phyloP scores from a whole-genome alignment of 768 basidiomycete species.

The Punctularia strigosozonata region DNA sequence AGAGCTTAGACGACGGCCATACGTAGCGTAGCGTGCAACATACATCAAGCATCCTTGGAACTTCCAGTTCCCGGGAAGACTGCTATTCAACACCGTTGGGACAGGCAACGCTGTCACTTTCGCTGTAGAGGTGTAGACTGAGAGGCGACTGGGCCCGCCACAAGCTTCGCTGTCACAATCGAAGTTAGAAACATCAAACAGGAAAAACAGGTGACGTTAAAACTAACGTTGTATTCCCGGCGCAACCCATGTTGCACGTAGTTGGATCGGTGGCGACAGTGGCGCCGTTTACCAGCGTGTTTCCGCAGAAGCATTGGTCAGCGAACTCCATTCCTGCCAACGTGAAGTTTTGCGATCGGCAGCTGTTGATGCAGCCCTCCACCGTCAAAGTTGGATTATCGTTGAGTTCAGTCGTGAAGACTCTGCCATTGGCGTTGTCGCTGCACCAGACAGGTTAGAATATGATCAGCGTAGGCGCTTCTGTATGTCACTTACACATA shows the following conservation, averaged over 20 bases:
- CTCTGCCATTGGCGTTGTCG: conserved; percentile 56
- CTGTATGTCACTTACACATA: conserved; percentile 32
- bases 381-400: conserved; percentile 37
- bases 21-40: conserved; percentile 10
- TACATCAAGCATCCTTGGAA: conserved; percentile 63
- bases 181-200: conserved; percentile 4
- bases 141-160: conserved; percentile 63
- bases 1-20: not conserved
- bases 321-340: conserved; percentile 63
- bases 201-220: not conserved
- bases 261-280: conserved; percentile 29
- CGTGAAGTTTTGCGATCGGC: conserved; percentile 42
- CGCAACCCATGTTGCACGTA: conserved; percentile 66
- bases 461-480: not conserved
- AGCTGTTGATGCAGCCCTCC: conserved; percentile 49
- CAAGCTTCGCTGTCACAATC: conserved; percentile 42
- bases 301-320: conserved; percentile 50
- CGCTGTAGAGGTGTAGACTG: conserved; percentile 47
- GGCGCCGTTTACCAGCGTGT: conserved; percentile 52
- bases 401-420: conserved; percentile 32
- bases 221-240: conserved; percentile 52
- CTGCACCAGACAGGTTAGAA: conserved; percentile 7
- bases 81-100: conserved; percentile 40
- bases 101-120: conserved; percentile 46
- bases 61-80: conserved; percentile 49